A percentile compares a stretch with the other conserved stretches of the same genome.
phyloP scores from a whole-genome alignment of 306 rosid genomes.

The Cucurbita pepo region DNA sequence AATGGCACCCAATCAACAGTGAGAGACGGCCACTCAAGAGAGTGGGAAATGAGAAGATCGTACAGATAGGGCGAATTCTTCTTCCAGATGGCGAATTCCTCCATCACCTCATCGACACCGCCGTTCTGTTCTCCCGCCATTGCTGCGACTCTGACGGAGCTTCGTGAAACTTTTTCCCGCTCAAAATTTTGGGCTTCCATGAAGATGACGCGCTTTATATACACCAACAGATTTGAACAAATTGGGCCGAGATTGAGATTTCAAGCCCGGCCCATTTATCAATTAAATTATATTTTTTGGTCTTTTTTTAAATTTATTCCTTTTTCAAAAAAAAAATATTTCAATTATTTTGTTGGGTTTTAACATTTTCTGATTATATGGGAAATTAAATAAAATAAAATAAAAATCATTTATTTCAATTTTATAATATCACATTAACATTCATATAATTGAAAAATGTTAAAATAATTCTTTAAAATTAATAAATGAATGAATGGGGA shows the following conservation, averaged over 20 bases:
- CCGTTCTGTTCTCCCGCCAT: not conserved
- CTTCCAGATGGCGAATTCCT: slow-evolving; percentile 78
- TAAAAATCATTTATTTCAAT: too few relatives aligned
- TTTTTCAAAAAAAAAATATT: too few relatives aligned
- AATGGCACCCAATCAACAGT: slow-evolving; percentile 59
- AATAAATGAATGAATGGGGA: too few relatives aligned
- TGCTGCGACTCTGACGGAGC: not conserved
- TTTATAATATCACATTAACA: too few relatives aligned
- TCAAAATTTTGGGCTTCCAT: not conserved
- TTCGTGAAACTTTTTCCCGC: not conserved
- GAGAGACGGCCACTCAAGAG: slow-evolving; percentile 92
- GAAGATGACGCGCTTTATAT: not conserved
- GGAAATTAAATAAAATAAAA: too few relatives aligned
- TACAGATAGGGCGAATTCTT: slow-evolving; percentile 64
- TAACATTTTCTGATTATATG: too few relatives aligned
- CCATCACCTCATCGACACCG: slow-evolving; percentile 8
- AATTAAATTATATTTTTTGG: not conserved
- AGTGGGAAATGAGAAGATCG: slow-evolving; percentile 60
- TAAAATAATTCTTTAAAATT: too few relatives aligned
- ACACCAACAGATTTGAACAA: not conserved
- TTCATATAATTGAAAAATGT: too few relatives aligned
- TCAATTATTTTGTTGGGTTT: too few relatives aligned
- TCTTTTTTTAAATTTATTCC: not conserved
- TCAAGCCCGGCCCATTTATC: not conserved
- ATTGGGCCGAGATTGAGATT: not conserved